phyloP scores from a whole-genome alignment of 2,329 filamentous ascomycete species.

The Cordyceps pruinosa region DNA sequence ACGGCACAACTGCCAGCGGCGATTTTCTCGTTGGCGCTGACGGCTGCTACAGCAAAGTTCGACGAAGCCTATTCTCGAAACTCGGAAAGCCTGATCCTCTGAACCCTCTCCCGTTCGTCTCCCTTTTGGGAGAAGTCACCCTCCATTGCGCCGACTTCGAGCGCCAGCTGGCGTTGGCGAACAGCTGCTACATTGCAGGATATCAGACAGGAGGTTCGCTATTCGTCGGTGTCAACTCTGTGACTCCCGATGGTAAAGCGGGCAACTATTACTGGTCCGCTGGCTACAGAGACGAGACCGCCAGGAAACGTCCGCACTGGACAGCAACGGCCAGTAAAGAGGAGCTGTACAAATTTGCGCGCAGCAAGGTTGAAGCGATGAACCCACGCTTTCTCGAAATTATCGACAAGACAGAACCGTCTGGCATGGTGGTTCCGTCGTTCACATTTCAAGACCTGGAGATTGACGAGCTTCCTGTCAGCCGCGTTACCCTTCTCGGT shows the following conservation, averaged over 20 bases:
- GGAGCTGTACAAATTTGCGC: slow-evolving; percentile 8
- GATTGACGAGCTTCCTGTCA: slow-evolving; percentile 27
- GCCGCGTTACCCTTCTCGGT: slow-evolving; percentile 33
- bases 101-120: slow-evolving; percentile 20
- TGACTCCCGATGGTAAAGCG: slow-evolving; percentile 14
- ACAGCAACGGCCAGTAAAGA: slow-evolving; percentile 14
- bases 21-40: slow-evolving; percentile 42
- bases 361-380: slow-evolving; percentile 11
- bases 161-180: slow-evolving; percentile 25
- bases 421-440: slow-evolving; percentile 20
- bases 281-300: slow-evolving; percentile 16
- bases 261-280: slow-evolving; percentile 26
- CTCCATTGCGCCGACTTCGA: slow-evolving; percentile 22
- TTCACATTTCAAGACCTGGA: slow-evolving; percentile 25
- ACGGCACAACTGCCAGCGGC: slow-evolving; percentile 34
- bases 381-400: slow-evolving; percentile 12
- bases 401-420: slow-evolving; percentile 21
- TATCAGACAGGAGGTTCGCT: neutral
- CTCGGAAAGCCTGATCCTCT: slow-evolving; percentile 20
- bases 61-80: slow-evolving; percentile 24
- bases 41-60: slow-evolving; percentile 32
- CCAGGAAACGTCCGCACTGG: slow-evolving; percentile 28
- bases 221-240: slow-evolving; percentile 22
- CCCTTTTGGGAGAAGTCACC: slow-evolving; percentile 22
- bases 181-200: slow-evolving; percentile 23